Conservation (phyloP, 2,329 filamentous ascomycete species). For the Pyrenochaeta sp. region DNA sequence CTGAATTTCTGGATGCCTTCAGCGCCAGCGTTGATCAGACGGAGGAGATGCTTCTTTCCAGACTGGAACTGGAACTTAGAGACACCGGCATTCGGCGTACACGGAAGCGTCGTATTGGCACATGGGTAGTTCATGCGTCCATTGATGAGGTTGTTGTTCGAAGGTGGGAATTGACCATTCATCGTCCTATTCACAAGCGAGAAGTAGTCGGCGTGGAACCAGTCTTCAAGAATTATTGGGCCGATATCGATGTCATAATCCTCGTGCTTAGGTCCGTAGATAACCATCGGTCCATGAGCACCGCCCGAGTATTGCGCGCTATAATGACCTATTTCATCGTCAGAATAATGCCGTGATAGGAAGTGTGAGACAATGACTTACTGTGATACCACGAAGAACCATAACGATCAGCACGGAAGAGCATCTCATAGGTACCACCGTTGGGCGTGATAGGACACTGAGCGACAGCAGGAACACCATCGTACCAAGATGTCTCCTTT, state of each 20-base stretch:
- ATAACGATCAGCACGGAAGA: conserved; percentile 40
- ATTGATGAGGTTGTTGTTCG: conserved; percentile 32
- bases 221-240: conserved; percentile 51
- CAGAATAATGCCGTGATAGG: neutral
- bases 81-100: conserved; percentile 32
- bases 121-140: conserved; percentile 39
- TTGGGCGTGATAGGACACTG: conserved; percentile 49
- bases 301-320: conserved; percentile 51
- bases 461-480: conserved; percentile 46
- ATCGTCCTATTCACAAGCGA: conserved; percentile 41
- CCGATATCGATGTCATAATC: conserved; percentile 54
- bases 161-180: conserved; percentile 29
- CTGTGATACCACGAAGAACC: conserved; percentile 41
- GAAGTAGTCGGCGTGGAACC: conserved; percentile 48
- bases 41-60: conserved; percentile 53
- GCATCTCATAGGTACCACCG: conserved; percentile 25
- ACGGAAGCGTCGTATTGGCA: conserved; percentile 32
- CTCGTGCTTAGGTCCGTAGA: conserved; percentile 46
- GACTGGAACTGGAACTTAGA: conserved; percentile 51
- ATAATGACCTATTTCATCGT: conserved; percentile 37
- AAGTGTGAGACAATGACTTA: conserved; percentile 10
- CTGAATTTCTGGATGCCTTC: conserved; percentile 51
- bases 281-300: conserved; percentile 48
- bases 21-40: conserved; percentile 53
- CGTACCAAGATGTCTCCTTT: conserved; percentile 44